phyloP scores from a whole-genome alignment of 2,329 filamentous ascomycete species.

The Colletotrichum simmondsii region DNA sequence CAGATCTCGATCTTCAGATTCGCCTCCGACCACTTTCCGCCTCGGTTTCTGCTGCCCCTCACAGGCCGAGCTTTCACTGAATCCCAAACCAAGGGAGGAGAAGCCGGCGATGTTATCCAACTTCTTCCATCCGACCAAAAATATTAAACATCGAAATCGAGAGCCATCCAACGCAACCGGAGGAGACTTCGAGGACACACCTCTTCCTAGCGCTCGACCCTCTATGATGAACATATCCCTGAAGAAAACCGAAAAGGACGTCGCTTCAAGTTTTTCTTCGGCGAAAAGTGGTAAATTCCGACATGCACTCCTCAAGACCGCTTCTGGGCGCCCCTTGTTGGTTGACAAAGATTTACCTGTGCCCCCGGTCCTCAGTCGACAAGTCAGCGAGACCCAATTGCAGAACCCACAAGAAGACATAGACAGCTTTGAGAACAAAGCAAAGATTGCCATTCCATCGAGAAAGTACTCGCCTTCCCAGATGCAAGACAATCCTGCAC shows the following conservation, averaged over 20 bases:
- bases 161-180: conserved; percentile 5
- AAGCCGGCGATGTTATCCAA: conserved; percentile 25
- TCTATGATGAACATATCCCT: conserved; percentile 39
- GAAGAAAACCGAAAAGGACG: conserved; percentile 19
- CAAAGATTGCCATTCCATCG: background rate
- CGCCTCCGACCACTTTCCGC: background rate
- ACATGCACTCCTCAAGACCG: conserved; percentile 41
- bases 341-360: conserved; percentile 37
- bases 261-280: conserved; percentile 10
- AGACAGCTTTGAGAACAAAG: background rate
- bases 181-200: conserved; percentile 46
- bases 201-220: conserved; percentile 43
- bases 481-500: background rate
- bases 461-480: background rate
- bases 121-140: conserved; percentile 29
- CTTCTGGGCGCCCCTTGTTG: conserved; percentile 31
- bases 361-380: conserved; percentile 35
- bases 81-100: background rate
- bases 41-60: background rate
- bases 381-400: conserved; percentile 10
- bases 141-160: background rate
- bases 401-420: background rate
- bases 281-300: conserved; percentile 26
- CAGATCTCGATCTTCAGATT: background rate
- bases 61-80: conserved; percentile 3